phyloP scores from a whole-genome alignment of 805 yeast genomes.

The Wickerhamiella musiphila region DNA sequence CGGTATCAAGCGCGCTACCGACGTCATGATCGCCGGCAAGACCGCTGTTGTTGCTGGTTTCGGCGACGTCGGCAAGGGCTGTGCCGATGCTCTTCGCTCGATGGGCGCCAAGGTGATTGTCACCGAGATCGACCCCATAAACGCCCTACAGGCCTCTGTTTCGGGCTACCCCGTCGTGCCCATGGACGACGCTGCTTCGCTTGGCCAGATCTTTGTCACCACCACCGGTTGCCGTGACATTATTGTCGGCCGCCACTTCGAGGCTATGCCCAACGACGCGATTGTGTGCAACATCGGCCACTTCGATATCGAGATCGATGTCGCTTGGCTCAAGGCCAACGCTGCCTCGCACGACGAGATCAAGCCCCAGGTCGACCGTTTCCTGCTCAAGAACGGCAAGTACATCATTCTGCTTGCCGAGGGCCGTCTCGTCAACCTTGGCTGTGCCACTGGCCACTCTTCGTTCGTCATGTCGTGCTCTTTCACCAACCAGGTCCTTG shows the following conservation, averaged over 20 bases:
- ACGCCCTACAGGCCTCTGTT: constrained; percentile 98
- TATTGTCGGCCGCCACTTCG: constrained; percentile 76
- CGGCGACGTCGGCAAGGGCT: constrained; percentile 99
- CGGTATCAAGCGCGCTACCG: constrained; percentile 99
- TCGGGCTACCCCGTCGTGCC: constrained; percentile 95
- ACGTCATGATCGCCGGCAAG: constrained; percentile 98
- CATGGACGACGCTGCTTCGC: constrained; percentile 79
- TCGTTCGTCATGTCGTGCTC: constrained; percentile 99
- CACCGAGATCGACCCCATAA: constrained; percentile 96
- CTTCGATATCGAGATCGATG: constrained; percentile 97
- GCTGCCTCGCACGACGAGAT: constrained; percentile 89
- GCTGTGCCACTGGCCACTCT: constrained; percentile 99
- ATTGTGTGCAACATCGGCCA: constrained; percentile 99
- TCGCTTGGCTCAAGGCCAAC: constrained; percentile 93
- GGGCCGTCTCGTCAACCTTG: constrained; percentile 98
- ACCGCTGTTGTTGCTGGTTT: constrained; percentile 97
- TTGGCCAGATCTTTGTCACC: constrained; percentile 96
- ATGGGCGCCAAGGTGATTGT: constrained; percentile 99
- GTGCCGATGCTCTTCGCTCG: constrained; percentile 96
- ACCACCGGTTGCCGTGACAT: constrained; percentile 99
- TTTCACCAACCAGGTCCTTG: constrained; percentile 97
- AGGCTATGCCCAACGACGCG: constrained; percentile 95
- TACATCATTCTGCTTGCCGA: constrained; percentile 94
- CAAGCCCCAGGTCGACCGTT: constrained; percentile 99
- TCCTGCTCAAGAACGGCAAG: constrained; percentile 70